A percentile compares a stretch with the other conserved stretches of the same genome.
These are phyloP conservation scores for Guadua angustifolia DNA, from an alignment of 176 grass and related monocot genomes.

Conservation along the genomic window DNA sequence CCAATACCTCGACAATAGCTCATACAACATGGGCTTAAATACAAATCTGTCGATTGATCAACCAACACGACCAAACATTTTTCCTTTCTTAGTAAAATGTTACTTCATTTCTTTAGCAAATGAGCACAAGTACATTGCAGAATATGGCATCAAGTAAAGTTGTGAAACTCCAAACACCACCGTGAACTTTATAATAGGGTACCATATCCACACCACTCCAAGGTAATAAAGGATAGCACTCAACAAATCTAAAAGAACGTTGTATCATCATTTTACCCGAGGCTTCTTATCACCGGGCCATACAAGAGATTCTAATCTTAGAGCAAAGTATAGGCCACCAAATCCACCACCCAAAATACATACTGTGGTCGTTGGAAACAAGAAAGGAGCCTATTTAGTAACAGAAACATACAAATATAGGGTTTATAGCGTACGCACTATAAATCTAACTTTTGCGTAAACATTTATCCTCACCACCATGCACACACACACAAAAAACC, in stretches of 20 bases:
- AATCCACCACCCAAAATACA: constrained; percentile 99
- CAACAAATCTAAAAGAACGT: no score
- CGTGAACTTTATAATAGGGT: no score
- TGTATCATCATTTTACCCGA: no score
- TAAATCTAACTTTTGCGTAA: not conserved
- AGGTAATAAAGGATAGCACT: no score
- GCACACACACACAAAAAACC: not conserved
- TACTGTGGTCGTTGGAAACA: constrained; percentile 68
- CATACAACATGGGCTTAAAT: no score
- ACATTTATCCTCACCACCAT: not conserved
- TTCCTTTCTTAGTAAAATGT: constrained; percentile 33
- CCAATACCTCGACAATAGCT: constrained; percentile 83
- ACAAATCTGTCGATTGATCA: constrained; percentile 98
- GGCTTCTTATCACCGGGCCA: no score
- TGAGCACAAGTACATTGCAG: not conserved
- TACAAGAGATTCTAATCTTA: no score
- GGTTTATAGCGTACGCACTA: not conserved
- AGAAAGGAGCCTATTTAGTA: constrained; percentile 15
- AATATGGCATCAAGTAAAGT: no score
- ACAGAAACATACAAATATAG: constrained; percentile 16
- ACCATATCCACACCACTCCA: no score
- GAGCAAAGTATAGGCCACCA: constrained; percentile 82
- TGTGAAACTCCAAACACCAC: no score
- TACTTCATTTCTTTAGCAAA: constrained; percentile 22
- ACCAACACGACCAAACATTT: constrained; percentile 68